phyloP scores from a whole-genome alignment of 257 asterid genomes.

The Datura wrightii region DNA sequence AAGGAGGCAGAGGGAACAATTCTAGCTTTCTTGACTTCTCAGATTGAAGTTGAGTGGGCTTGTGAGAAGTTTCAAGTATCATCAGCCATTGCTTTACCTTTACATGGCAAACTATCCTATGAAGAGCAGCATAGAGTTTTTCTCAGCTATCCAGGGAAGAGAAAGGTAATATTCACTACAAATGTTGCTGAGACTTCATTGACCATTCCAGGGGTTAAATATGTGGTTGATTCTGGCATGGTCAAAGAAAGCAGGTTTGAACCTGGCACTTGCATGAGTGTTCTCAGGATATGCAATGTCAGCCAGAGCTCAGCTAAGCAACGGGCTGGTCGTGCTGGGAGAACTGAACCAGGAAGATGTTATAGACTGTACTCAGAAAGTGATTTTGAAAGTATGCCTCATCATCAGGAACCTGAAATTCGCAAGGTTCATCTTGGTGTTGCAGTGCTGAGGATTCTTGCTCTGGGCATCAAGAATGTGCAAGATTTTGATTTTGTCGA shows the following conservation, averaged over 20 bases:
- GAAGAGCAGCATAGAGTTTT: constrained; percentile 66
- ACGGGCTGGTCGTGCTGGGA: constrained; percentile 97
- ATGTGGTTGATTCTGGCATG: constrained; percentile 90
- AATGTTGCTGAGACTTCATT: constrained; percentile 96
- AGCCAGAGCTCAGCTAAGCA: constrained; percentile 96
- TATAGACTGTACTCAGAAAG: constrained; percentile 75
- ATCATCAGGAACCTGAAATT: constrained; percentile 90
- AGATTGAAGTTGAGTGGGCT: constrained; percentile 80
- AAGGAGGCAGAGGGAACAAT: constrained; percentile 76
- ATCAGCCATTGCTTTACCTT: constrained; percentile 59
- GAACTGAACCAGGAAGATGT: constrained; percentile 91
- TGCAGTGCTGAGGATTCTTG: constrained; percentile 83
- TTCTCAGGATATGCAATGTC: constrained; percentile 69
- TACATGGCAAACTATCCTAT: constrained; percentile 69
- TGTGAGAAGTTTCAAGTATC: constrained; percentile 61
- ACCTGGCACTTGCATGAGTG: constrained; percentile 85
- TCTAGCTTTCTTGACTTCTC: constrained; percentile 91
- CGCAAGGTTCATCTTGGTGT: constrained; percentile 88
- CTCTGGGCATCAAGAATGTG: constrained; percentile 76
- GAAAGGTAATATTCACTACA: constrained; percentile 69
- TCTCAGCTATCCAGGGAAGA: constrained; percentile 53
- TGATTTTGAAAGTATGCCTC: constrained; percentile 69
- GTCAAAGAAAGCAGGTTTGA: constrained; percentile 80
- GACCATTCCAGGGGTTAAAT: constrained; percentile 90
- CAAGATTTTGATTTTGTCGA: constrained; percentile 81